Evolutionary conservation across 371 early-diverging fungal genomes (phyloP).

Genomic region (Lichtheimia hyalospora): DNA sequence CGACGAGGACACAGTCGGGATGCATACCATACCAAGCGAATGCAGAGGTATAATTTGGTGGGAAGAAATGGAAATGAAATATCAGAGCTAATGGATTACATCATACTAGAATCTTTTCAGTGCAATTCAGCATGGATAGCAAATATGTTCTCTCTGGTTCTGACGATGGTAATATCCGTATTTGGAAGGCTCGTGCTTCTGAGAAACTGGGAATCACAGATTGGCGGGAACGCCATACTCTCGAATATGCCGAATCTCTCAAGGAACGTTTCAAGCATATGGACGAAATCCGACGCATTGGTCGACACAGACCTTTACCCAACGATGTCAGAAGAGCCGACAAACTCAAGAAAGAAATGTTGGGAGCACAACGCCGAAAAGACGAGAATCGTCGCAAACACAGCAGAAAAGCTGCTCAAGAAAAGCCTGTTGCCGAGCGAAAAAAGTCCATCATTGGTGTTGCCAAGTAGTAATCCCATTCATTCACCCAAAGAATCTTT

Average conservation of each 20-base stretch:
- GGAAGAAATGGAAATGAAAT: background rate
- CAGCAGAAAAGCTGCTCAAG: slow-evolving; percentile 66
- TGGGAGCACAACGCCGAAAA: slow-evolving; percentile 77
- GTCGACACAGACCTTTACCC: slow-evolving; percentile 84
- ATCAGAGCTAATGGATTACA: background rate
- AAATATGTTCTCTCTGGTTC: slow-evolving; percentile 97
- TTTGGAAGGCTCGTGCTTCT: slow-evolving; percentile 97
- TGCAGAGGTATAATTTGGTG: slow-evolving; percentile 71
- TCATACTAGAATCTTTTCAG: slow-evolving; percentile 75
- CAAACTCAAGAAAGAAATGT: slow-evolving; percentile 76
- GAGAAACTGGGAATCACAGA: slow-evolving; percentile 81
- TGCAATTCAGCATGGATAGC: slow-evolving; percentile 93
- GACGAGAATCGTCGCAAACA: slow-evolving; percentile 83
- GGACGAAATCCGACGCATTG: slow-evolving; percentile 90
- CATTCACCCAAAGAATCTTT: background rate
- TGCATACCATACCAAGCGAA: slow-evolving; percentile 98
- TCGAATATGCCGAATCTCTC: slow-evolving; percentile 84
- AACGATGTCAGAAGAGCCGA: slow-evolving; percentile 79
- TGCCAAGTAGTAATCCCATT: slow-evolving; percentile 55
- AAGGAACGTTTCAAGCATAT: slow-evolving; percentile 95
- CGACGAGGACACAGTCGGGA: slow-evolving; percentile 87
- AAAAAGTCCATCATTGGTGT: slow-evolving; percentile 79
- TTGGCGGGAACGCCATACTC: slow-evolving; percentile 80
- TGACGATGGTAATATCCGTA: slow-evolving; percentile 97
- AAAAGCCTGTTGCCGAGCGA: slow-evolving; percentile 70